Base-by-base conservation (phyloP, 768 basidiomycete species). In the Tephrocybe sp. region DNA sequence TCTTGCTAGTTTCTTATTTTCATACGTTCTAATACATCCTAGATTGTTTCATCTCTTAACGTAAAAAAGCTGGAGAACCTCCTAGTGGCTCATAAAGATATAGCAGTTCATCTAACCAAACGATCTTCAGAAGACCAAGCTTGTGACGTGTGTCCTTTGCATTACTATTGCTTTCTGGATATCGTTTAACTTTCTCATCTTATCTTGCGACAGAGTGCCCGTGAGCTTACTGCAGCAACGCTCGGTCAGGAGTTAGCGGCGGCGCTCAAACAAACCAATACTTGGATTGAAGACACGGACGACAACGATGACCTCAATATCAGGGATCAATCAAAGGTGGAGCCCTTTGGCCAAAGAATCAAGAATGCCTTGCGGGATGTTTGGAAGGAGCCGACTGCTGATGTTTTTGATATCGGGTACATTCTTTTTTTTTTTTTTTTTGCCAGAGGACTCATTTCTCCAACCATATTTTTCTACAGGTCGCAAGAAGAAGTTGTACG, bases 331-430 rank as follows among this genome's bases (percentile, higher is more conserved):
- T 62, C 52, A 16, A 75, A 74, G 39, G 55, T 84, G 4, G 62
- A 70, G 20, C 55, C 67, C 1, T 80, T 91, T 58, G 84, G 81
- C 14, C 65, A 68, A 38, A 79, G 74, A 39, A 61, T 92, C 47
- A 87, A 87, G 64, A 62, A 59, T 5, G 83, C 89, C 1, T 64
- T 95, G 44, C 77, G 82, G 19, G 79, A 78, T 42, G 79, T 91
- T 1, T 94, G 93, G 89, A 82, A 82, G 49, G 84, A 84, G 39
- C 71, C 78, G 7, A 65, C 77, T 0, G 73, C 70, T 9, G 89
- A 92, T 61, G 80, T 96, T 2, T 97, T 96, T 50, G 87, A 92
- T 64, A 78, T 84, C 23, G 89, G 84, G 92, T 93, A 62, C 39
- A 79, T 65, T 0, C 7, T 5, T 13, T 14, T 8, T 44, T 22